phyloP scores from a whole-genome alignment of 2,329 filamentous ascomycete genomes.

The Cladosporium austrohemisphaericum region DNA sequence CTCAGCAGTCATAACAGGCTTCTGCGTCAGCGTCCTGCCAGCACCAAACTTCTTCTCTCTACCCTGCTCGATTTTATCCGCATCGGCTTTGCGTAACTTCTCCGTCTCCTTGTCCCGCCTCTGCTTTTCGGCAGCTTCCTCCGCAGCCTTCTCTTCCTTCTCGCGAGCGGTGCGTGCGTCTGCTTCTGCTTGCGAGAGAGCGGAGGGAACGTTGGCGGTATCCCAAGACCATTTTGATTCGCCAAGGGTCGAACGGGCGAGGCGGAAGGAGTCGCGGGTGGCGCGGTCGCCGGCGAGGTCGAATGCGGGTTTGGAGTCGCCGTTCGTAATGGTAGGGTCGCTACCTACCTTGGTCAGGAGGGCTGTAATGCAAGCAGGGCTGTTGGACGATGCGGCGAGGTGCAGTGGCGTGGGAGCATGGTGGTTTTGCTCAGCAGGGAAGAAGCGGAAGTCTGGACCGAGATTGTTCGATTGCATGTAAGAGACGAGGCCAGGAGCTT shows the following conservation, averaged over 20 bases:
- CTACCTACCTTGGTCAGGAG: constrained; percentile 71
- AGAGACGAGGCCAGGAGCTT: constrained; percentile 77
- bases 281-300: constrained; percentile 80
- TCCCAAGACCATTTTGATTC: constrained; percentile 78
- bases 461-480: constrained; percentile 78
- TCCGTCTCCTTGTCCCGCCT: constrained; percentile 72
- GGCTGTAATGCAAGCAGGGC: constrained; percentile 70
- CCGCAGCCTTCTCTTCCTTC: constrained; percentile 62
- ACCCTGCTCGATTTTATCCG: constrained; percentile 50
- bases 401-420: constrained; percentile 83
- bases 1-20: constrained; percentile 67
- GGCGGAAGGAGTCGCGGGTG: constrained; percentile 86
- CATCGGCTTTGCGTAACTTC: constrained; percentile 64
- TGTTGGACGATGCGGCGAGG: constrained; percentile 77
- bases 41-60: constrained; percentile 50
- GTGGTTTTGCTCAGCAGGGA: constrained; percentile 66
- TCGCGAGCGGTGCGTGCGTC: constrained; percentile 68
- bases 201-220: constrained; percentile 64
- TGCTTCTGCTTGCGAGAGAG: constrained; percentile 67
- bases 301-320: constrained; percentile 79
- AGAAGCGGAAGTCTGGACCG: constrained; percentile 68
- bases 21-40: constrained; percentile 47
- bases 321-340: constrained; percentile 67
- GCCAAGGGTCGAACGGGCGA: constrained; percentile 78
- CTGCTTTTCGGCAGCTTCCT: constrained; percentile 58